phyloP scores from a whole-genome alignment of 2,329 filamentous ascomycete species.

The Alternaria angustiovoidea region DNA sequence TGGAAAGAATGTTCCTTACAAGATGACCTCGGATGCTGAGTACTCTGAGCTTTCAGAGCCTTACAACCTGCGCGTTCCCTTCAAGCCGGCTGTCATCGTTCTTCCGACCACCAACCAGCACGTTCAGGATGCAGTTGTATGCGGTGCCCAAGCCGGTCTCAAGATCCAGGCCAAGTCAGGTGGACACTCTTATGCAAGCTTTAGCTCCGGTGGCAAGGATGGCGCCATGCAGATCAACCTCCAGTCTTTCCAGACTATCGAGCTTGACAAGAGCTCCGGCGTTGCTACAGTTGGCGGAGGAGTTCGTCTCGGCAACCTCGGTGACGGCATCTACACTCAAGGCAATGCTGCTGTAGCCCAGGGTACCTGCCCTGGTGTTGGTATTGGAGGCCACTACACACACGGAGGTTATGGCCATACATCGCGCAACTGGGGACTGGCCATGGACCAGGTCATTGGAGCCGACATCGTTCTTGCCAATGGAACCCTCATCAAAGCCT shows the following conservation, averaged over 20 bases:
- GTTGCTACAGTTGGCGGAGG: conserved; percentile 59
- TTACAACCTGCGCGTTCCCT: conserved; percentile 48
- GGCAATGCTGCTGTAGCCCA: conserved; percentile 56
- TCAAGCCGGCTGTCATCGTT: conserved; percentile 64
- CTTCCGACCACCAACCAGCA: conserved; percentile 63
- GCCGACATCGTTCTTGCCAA: conserved; percentile 52
- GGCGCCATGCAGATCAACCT: conserved; percentile 60
- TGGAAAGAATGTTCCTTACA: conserved; percentile 44
- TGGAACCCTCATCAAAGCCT: conserved; percentile 50
- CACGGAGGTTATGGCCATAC: conserved; percentile 49
- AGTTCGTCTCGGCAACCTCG: conserved; percentile 56
- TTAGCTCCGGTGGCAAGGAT: conserved; percentile 59
- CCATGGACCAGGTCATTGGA: conserved; percentile 46
- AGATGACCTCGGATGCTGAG: conserved; percentile 35
- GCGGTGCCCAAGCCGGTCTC: conserved; percentile 59
- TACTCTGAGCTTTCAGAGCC: conserved; percentile 43
- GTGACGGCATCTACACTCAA: conserved; percentile 45
- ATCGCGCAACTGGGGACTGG: conserved; percentile 47
- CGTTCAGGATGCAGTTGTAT: conserved; percentile 65
- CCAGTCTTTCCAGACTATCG: conserved; percentile 55
- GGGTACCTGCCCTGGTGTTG: conserved; percentile 61
- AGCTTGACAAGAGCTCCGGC: conserved; percentile 51
- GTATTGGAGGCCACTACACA: conserved; percentile 49
- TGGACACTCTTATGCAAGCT: conserved; percentile 69
- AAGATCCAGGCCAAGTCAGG: conserved; percentile 70